These are phyloP conservation scores for Hamigera avellanea DNA, from an alignment of 495 filamentous ascomycete species.

Conservation along the genomic window DNA sequence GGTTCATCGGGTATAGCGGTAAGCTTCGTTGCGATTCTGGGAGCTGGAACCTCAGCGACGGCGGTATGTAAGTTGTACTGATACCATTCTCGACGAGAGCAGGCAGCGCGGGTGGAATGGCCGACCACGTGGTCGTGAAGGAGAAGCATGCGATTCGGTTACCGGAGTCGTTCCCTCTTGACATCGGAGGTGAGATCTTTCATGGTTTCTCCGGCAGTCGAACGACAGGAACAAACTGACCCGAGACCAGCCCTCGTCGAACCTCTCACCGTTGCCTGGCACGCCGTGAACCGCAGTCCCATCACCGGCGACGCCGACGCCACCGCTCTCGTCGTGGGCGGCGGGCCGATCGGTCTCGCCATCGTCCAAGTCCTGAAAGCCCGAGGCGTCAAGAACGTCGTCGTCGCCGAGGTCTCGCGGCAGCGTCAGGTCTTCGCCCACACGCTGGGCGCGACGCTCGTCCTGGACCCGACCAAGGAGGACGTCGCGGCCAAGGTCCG, in stretches of 20 bases:
- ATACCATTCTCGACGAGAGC: too few relatives aligned
- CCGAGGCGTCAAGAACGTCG: constrained; percentile 22
- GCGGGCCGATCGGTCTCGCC: constrained; percentile 45
- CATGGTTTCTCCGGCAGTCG: too few relatives aligned
- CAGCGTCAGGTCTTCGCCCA: constrained; percentile 9
- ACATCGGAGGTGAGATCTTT: too few relatives aligned
- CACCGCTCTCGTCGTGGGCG: constrained; percentile 38
- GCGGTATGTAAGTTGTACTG: too few relatives aligned
- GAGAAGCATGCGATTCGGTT: too few relatives aligned
- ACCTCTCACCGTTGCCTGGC: constrained; percentile 47
- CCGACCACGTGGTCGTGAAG: too few relatives aligned
- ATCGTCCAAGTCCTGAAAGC: constrained; percentile 39
- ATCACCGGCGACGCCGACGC: constrained; percentile 32
- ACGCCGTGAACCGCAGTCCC: constrained; percentile 37
- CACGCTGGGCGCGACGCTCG: constrained; percentile 11
- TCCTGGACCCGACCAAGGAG: constrained; percentile 11
- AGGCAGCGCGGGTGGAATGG: too few relatives aligned
- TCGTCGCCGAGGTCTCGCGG: constrained; percentile 12
- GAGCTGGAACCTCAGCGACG: too few relatives aligned
- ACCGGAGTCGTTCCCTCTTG: too few relatives aligned
- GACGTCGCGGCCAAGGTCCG: constrained; percentile 11
- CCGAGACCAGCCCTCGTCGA: constrained; percentile 38
- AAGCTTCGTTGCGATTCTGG: too few relatives aligned
- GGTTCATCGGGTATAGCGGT: constrained; percentile 50
- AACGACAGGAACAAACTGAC: too few relatives aligned